Base-by-base conservation (phyloP, 148 eudicot genomes). In the Vaccinium darrowii region DNA sequence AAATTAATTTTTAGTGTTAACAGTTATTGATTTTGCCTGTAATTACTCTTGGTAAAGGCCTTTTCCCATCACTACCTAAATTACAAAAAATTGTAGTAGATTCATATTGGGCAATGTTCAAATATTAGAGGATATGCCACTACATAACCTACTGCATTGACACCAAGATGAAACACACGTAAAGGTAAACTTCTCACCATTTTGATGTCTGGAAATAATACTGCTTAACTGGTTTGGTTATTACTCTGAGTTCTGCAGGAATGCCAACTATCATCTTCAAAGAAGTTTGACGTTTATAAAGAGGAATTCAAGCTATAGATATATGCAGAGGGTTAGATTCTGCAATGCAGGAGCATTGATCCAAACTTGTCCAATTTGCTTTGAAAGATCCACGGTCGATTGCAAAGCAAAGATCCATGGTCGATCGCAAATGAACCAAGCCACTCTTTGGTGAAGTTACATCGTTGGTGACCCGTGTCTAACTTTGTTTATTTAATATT, bases 251-350 rank as follows among this genome's bases (percentile, higher is more conserved):
- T 51, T 72, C 8, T 88, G 88, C 92, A 91, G 93, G 91, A 87
- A 73, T 90, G 90, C 6, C 90, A 87, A 63, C 83, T 91, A 65
- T 91, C 91, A 11, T 90, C 92, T 84, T 90, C 93, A 7, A 82
- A 90, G 12, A 49, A 25, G 10, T 89, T 91, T 43, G 89, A 91
- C 67, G 79, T 87, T 4, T 60, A 86, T 7, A 78, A 36, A 19
- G 84, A 90, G 6, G 65, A n/a, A 77, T 87, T 90, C 76, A 57
- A 65, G 53, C 36, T 90, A 78, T 90, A 78, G 88, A 80, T 2
- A 30, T 4, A 13, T 16, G 69, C 30, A 54, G 11, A 16, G 12
- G 78, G 72, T 65, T 9, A 10, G 15, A 67, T 65, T 65, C 73
- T 25, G 1, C 30, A 4, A 11, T 10, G 73, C 73, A 0, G 1